Conservation (phyloP, 1,139 yeast genomes). For the Taphrina confusa region DNA sequence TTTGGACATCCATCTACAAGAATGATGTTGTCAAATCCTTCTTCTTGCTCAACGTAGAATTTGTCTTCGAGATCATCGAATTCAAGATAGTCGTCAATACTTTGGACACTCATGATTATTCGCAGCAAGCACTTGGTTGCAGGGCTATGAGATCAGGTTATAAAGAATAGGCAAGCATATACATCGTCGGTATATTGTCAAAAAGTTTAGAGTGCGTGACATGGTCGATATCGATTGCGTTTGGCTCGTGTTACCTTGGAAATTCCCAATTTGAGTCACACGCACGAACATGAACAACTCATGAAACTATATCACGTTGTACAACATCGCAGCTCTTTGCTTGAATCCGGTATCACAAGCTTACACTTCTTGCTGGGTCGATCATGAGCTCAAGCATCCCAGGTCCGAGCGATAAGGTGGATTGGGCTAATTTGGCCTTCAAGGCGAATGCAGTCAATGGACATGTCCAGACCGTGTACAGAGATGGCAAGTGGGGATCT, state of each 20-base stretch:
- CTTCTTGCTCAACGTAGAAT: constrained; percentile 62
- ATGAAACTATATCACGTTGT: no score
- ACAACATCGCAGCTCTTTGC: no score
- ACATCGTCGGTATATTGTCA: no score
- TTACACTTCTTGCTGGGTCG: no score
- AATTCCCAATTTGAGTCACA: no score
- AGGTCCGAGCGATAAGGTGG: constrained; percentile 7
- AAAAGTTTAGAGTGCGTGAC: neutral
- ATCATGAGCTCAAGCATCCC: constrained; percentile 9
- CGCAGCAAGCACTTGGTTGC: neutral
- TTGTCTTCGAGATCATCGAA: constrained; percentile 83
- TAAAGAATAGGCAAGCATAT: no score
- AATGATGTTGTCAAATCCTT: constrained; percentile 73
- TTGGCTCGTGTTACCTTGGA: neutral
- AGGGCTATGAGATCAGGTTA: no score
- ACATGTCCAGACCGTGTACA: constrained; percentile 24
- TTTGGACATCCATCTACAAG: constrained; percentile 95
- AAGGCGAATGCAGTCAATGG: constrained; percentile 27
- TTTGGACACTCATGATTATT: constrained; percentile 50
- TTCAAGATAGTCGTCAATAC: constrained; percentile 62
- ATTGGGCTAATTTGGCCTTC: constrained; percentile 30
- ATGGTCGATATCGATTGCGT: constrained; percentile 11
- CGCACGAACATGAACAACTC: no score
- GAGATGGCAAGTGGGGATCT: constrained; percentile 29
- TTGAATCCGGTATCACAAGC: no score